Conservation (phyloP, 106 monocot species). For the Narthecium ossifragum region DNA sequence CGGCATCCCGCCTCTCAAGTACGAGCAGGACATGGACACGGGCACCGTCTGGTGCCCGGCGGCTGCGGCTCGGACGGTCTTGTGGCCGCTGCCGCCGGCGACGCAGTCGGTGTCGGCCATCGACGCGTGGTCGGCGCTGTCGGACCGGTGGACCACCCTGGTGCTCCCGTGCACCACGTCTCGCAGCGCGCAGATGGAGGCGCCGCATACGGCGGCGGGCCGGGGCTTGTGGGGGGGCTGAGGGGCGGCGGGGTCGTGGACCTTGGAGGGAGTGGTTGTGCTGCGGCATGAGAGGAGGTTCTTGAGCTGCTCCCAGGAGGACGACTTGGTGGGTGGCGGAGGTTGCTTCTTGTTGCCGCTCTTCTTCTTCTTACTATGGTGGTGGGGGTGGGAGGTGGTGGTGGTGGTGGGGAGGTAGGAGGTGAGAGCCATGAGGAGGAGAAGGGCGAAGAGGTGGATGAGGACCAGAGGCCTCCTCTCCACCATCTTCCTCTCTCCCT, state of each 20-base stretch:
- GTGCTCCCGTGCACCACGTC: slow-evolving; percentile 47
- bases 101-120: slow-evolving; percentile 6
- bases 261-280: slow-evolving; percentile 16
- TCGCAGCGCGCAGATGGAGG: slow-evolving; percentile 59
- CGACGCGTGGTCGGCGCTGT: slow-evolving; percentile 14
- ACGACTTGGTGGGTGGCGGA: slow-evolving; percentile 13
- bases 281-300: slow-evolving; percentile 68
- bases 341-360: slow-evolving; percentile 3
- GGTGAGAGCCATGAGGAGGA: slow-evolving; percentile 30
- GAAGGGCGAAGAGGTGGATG: slow-evolving; percentile 5
- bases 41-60: not conserved
- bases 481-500: not conserved
- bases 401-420: slow-evolving; percentile 23
- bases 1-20: slow-evolving; percentile 25
- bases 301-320: slow-evolving; percentile 91
- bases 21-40: slow-evolving; percentile 5
- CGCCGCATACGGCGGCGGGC: slow-evolving; percentile 26
- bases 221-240: slow-evolving; percentile 11
- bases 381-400: slow-evolving; percentile 1
- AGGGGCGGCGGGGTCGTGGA: slow-evolving; percentile 49
- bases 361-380: slow-evolving; percentile 9
- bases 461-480: not conserved
- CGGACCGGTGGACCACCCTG: slow-evolving; percentile 34
- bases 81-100: slow-evolving; percentile 9
- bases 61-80: slow-evolving; percentile 26